These are phyloP conservation scores for Plantago elongata DNA, from an alignment of 257 asterid species.

Conservation along the genomic window DNA sequence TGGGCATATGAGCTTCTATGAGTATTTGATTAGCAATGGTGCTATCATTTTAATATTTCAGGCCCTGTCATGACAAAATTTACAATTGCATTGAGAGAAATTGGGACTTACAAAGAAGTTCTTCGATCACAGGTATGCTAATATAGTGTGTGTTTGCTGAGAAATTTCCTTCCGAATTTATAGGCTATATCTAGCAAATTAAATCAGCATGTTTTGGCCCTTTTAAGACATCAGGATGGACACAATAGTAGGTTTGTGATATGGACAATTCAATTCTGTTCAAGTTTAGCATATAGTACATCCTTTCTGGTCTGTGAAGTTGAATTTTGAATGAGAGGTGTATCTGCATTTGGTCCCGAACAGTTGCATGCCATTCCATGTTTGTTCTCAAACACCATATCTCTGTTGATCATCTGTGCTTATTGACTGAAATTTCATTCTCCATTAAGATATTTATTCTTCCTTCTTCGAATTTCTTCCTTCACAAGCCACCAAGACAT, in stretches of 20 bases:
- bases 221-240: no score
- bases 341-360: no score
- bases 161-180: neutral
- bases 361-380: neutral
- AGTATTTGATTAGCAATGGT: slow-evolving; percentile 15
- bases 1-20: slow-evolving; percentile 21
- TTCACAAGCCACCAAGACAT: neutral
- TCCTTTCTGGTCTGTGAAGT: no score
- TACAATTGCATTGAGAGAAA: slow-evolving; percentile 96
- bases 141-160: slow-evolving; percentile 2
- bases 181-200: neutral
- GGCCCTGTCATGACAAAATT: slow-evolving; percentile 99
- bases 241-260: no score
- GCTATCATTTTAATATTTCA: slow-evolving; percentile 32
- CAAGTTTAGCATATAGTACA: no score
- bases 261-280: no score
- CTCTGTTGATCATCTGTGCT: neutral
- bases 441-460: no score
- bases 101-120: slow-evolving; percentile 98
- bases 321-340: no score
- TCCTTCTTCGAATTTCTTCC: neutral
- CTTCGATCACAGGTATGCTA: slow-evolving; percentile 93
- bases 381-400: neutral
- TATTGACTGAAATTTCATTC: neutral
- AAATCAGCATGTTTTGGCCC: no score